Evolutionary conservation across 371 early-diverging fungal species (phyloP).

Genomic region (Circinella minor): DNA sequence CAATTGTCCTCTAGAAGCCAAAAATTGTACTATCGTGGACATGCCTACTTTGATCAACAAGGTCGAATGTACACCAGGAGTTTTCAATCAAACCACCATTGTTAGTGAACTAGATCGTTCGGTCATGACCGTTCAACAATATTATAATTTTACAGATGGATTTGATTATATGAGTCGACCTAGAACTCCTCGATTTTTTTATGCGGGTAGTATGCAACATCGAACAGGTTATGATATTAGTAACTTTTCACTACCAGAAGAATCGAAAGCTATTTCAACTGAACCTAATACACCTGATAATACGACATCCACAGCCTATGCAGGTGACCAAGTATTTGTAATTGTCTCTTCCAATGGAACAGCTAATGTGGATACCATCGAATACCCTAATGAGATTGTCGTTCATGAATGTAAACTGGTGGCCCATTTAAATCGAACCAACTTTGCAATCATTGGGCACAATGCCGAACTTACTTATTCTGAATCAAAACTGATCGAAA

Average conservation of each 20-base stretch:
- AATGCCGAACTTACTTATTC: too few species aligned
- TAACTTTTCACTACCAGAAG: conserved; percentile 8
- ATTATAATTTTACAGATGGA: background rate
- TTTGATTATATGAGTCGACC: background rate
- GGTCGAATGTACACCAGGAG: conserved; percentile 12
- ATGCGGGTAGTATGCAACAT: conserved; percentile 17
- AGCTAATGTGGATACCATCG: too few species aligned
- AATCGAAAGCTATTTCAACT: background rate
- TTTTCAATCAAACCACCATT: conserved; percentile 12
- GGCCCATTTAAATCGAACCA: conserved; percentile 13
- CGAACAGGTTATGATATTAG: conserved; percentile 16
- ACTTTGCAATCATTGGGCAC: too few species aligned
- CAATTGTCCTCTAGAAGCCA: conserved; percentile 3
- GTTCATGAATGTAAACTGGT: conserved; percentile 16
- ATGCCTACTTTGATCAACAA: background rate
- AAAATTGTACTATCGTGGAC: conserved; percentile 9
- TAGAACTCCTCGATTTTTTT: conserved; percentile 11
- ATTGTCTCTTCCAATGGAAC: conserved; percentile 1
- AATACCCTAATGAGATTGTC: too few species aligned
- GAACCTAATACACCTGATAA: background rate
- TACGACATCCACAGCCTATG: conserved; percentile 1
- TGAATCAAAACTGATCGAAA: background rate
- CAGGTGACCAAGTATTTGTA: conserved; percentile 16
- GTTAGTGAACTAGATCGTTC: conserved; percentile 11
- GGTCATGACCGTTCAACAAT: conserved; percentile 1